Base-by-base conservation (phyloP, 176 grass and related monocot species). In the Microstegium vimineum region DNA sequence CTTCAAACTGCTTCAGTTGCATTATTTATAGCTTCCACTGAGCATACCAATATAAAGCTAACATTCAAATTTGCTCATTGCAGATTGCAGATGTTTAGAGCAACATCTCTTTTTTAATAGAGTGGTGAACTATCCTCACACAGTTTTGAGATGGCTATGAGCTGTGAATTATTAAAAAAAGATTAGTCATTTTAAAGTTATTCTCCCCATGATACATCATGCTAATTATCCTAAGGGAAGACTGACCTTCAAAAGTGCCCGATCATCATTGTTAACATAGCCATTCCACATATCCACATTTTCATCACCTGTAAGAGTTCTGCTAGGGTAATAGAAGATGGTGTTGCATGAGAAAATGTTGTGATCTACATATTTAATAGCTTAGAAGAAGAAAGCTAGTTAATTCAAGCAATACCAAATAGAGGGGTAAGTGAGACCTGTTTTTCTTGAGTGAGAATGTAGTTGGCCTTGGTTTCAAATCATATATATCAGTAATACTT, bases 161-260 rank as follows among this genome's bases (percentile, higher is more conserved):
- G 25, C 17, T 14, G 0, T 66, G 71, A 41, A 2, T 54, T 41
- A 5, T 84, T 54, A 59, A 84, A 43, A 33, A 6, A 40, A 0
- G 28, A 65, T 51, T 46, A 51, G 6, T 67, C 23, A 77, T 59
- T 77, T 59, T 68, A 69, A 69, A 66, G 1, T 4, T 41, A 74
- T 41, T 73, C 7, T 73, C 73, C 3, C 11, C 28, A 5, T 65
- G 63, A 77, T 78, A 28, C 51, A 66, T 64, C 32, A 23, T 25
- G 31, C 40, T 51, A 31, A 62, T 34, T 6, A 51, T 76, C 42
- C 59, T 3, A 54, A n/a, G 27, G 51, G 41, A 71, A 70, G 33
- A 74, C 42, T 77, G 22, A 97, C 94, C 94, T 97, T 97, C 73
- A 94, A 66, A 83, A 97, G 94, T 63, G 94, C 90, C 45, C 94